Evolutionary conservation across 176 grass and related monocot species (phyloP).

Genomic region (Triticum urartu): DNA sequence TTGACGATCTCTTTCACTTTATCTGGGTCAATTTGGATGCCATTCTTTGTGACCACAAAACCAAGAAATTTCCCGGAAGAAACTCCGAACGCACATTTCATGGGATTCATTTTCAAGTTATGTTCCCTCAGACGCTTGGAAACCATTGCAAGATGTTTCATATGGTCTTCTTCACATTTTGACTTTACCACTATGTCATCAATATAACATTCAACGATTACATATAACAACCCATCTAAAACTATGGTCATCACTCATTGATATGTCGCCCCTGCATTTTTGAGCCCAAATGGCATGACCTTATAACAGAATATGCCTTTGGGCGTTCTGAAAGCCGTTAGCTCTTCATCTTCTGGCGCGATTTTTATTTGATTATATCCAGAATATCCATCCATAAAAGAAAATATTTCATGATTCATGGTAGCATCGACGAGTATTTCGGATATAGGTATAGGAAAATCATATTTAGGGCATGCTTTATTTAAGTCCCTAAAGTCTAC

Average conservation of each 20-base stretch:
- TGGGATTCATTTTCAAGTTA: background rate
- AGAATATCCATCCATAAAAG: no score
- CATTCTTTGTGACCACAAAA: background rate
- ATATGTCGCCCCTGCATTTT: background rate
- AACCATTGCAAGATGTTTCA: background rate
- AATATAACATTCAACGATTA: background rate
- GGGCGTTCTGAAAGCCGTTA: background rate
- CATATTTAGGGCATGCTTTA: background rate
- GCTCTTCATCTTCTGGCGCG: background rate
- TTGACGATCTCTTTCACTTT: background rate
- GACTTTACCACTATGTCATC: conserved; percentile 15
- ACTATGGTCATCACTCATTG: background rate
- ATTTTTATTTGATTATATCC: no score
- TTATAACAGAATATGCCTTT: no score
- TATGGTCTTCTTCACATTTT: background rate
- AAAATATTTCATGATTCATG: no score
- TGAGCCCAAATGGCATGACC: no score
- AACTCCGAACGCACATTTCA: no score
- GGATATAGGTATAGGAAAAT: background rate
- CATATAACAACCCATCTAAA: background rate
- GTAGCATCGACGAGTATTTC: background rate
- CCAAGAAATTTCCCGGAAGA: background rate
- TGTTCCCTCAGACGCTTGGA: background rate
- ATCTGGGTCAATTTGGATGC: background rate
- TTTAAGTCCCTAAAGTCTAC: background rate